These are phyloP conservation scores for Tylopilus rubrobrunneus DNA, from an alignment of 768 basidiomycete species.

Conservation along the genomic window DNA sequence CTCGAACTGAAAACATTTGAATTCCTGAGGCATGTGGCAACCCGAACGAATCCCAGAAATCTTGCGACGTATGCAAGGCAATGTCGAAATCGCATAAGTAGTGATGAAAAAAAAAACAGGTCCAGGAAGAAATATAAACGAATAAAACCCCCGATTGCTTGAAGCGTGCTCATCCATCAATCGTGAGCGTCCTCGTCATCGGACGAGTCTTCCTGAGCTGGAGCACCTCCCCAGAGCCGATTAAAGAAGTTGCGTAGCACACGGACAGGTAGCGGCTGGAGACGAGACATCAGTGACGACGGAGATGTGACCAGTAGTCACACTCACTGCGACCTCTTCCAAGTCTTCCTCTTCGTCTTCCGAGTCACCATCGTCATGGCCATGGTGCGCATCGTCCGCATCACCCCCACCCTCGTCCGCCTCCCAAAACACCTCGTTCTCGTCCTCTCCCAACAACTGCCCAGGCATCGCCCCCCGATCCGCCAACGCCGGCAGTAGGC, in stretches of 20 bases:
- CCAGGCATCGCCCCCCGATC: conserved; percentile 35
- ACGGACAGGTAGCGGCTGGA: conserved; percentile 56
- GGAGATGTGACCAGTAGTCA: background rate
- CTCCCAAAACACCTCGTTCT: conserved; percentile 20
- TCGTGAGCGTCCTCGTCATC: conserved; percentile 11
- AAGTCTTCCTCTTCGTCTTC: conserved; percentile 15
- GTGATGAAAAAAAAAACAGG: no score
- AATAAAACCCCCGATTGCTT: background rate
- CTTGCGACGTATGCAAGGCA: no score
- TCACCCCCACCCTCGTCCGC: conserved; percentile 28
- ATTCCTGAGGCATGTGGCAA: no score
- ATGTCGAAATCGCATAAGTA: no score
- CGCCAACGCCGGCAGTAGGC: conserved; percentile 21
- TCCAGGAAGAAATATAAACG: background rate
- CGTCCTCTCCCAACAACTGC: conserved; percentile 43
- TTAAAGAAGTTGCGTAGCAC: conserved; percentile 56
- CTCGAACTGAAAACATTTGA: no score
- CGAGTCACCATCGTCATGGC: conserved; percentile 20
- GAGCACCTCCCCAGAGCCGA: conserved; percentile 51
- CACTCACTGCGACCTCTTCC: conserved; percentile 44
- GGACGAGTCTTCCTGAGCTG: conserved; percentile 16
- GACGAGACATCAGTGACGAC: background rate
- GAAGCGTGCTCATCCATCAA: background rate
- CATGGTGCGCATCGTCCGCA: conserved; percentile 29
- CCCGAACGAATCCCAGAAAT: no score